Evolutionary conservation across 345 rosid species (phyloP), one percentile per base, ranked within the genome.

Genomic region (Populus deltoides): DNA sequence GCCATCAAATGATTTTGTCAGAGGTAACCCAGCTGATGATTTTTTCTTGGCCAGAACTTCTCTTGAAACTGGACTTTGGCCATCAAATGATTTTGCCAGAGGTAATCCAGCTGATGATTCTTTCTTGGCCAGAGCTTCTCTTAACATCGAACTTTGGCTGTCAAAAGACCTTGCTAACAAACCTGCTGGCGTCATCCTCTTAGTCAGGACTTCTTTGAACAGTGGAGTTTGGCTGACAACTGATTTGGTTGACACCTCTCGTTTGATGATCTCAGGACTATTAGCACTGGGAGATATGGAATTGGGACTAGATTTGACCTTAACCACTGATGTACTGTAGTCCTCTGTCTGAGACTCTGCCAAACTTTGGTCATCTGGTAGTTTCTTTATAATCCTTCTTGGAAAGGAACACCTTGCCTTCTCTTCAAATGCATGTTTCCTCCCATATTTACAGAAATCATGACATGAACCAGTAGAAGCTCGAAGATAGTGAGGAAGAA

Each of bases 401-500:
- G 17, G 77, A 63, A 81, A 74, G 24, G 89, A 81, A 62, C 15
- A 75, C 51, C 88, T 84, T 70, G 88, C 80, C 70, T 88, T 85
- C 74, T 83, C 82, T 82, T 90, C 89, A 35, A 68, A 73, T 72
- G 71, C 90, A 71, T 89, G 87, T 68, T 79, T 86, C 76, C 73
- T 85, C 73, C 97, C 97, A 71, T 82, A 92, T 80, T 94, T 94
- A 82, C 98, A 94, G 51, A 75, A 82, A 84, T 94, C 98, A 76
- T 92, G 98, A 85, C 98, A 90, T 31, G 98, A 94, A 74, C 88
- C 92, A 49, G 91, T 86, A 12, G 94, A 85, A 83, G 93, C 90
- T 80, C 89, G 89, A 69, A 92, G 92, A 72, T 94, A 90, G 75
- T 76, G 86, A 61, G 97, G 93, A 74, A 91, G 66, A 77, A 78